phyloP scores from a whole-genome alignment of 1,284 basidiomycete genomes.

The Malassezia equina region DNA sequence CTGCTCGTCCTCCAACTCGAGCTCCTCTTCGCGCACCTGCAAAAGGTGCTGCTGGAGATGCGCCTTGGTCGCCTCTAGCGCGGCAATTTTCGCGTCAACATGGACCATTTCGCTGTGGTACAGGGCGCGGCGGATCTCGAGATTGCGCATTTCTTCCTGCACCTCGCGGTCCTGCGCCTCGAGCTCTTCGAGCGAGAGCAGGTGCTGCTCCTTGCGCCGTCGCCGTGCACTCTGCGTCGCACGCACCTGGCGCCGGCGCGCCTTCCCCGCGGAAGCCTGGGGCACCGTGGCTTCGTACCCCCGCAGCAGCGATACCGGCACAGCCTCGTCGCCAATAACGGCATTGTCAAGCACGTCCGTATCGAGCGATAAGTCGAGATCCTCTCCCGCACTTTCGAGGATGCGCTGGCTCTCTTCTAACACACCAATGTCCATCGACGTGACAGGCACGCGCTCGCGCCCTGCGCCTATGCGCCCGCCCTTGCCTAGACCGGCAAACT shows the following conservation, averaged over 20 bases:
- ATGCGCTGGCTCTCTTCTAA: constrained; percentile 43
- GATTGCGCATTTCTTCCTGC: constrained; percentile 33
- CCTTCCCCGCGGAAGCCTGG: constrained; percentile 28
- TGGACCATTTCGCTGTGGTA: constrained; percentile 28
- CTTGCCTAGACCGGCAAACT: constrained; percentile 11
- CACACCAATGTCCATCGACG: constrained; percentile 38
- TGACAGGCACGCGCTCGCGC: constrained; percentile 13
- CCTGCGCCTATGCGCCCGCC: background rate
- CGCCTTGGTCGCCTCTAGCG: constrained; percentile 68
- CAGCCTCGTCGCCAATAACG: constrained; percentile 14
- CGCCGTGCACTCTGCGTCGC: constrained; percentile 18
- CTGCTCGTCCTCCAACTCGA: constrained; percentile 75
- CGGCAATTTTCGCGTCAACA: constrained; percentile 51
- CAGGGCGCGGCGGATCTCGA: constrained; percentile 27
- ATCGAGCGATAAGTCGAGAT: constrained; percentile 20
- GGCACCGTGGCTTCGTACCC: constrained; percentile 46
- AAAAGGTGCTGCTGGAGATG: constrained; percentile 74
- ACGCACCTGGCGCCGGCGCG: constrained; percentile 29
- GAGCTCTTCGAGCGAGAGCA: constrained; percentile 37
- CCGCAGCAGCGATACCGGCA: constrained; percentile 37
- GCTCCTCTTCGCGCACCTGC: constrained; percentile 81
- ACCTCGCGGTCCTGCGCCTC: constrained; percentile 40
- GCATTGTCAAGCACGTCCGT: constrained; percentile 16
- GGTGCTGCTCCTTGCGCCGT: constrained; percentile 1
- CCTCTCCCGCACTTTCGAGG: constrained; percentile 26